Percentiles rank a stretch among this genome's conserved stretches.
Evolutionary conservation across 148 eudicot species (phyloP).

Genomic region (Rhododendron griersonianum): DNA sequence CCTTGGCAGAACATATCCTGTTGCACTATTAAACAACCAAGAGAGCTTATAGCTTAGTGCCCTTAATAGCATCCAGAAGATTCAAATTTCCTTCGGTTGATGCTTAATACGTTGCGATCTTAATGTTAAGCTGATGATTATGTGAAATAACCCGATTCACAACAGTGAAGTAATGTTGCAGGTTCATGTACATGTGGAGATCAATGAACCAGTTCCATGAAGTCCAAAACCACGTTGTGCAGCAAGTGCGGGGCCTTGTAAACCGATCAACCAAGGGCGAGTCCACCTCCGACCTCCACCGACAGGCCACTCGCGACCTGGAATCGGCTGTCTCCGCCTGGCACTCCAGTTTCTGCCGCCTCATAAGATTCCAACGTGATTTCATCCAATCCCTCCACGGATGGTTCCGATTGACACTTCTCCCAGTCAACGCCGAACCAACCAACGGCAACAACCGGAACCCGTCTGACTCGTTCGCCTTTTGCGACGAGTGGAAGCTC

Average conservation of each 20-base stretch:
- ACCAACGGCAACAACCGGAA: conserved; percentile 21
- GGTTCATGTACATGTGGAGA: conserved; percentile 99
- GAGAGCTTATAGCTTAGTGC: background rate
- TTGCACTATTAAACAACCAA: background rate
- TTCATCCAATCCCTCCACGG: conserved; percentile 83
- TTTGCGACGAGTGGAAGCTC: conserved; percentile 91
- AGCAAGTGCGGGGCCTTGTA: conserved; percentile 89
- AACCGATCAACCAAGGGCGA: conserved; percentile 52
- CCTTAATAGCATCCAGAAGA: background rate
- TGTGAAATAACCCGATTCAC: background rate
- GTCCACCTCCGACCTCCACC: conserved; percentile 84
- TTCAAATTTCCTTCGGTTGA: background rate
- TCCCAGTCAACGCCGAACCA: conserved; percentile 52
- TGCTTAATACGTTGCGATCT: background rate
- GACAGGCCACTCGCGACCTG: conserved; percentile 93
- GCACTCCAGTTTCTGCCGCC: conserved; percentile 92
- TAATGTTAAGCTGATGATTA: background rate
- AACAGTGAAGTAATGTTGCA: conserved; percentile 19
- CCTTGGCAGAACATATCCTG: background rate
- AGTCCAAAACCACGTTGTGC: conserved; percentile 88
- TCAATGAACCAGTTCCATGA: conserved; percentile 90
- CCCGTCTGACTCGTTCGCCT: conserved; percentile 45
- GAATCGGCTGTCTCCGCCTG: conserved; percentile 91
- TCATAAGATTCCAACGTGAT: conserved; percentile 76
- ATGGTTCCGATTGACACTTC: conserved; percentile 77